Base-by-base conservation (phyloP, 257 asterid species). In the Solanum neorickii region DNA sequence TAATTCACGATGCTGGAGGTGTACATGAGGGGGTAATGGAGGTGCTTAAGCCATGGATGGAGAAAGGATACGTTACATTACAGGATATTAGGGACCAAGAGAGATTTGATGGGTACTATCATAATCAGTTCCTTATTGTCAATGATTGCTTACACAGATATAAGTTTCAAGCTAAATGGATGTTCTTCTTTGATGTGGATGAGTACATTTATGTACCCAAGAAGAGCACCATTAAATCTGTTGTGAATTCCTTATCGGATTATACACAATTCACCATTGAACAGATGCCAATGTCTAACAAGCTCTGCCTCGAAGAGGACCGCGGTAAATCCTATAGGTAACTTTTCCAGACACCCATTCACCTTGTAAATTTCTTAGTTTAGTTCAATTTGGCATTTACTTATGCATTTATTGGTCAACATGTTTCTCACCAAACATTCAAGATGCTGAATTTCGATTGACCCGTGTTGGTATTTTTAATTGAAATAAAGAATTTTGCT, bases 1-100 rank as follows among this genome's bases (percentile, higher is more conserved):
- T 96, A 88, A 86, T 96, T 5, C 95, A 96, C 91, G 98, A 96
- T 82, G 98, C 98, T 1, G 98, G 98, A 0, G 98, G 98, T 27
- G 93, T 94, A 5, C 95, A 93, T 89, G 91, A 92, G 18, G 95
- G 89, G 8, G 91, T 94, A 2, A 88, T 74, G 98, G 91, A 91
- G 52, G 98, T 96, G 23, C 77, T 96, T 60, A 83, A 85, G 89
- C 98, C 98, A n/a, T 96, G 98, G 98, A 93, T 96, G 87, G 94
- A 94, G 35, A 92, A 91, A 49, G 98, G 99, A 7, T 91, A 90
- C 11, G 94, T 96, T 65, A 96, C 94, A 1, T 73, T 94, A 83
- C 99, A 96, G 31, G 99, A 94, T 47, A 92, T 96, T 25, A 86
- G 93, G 86, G 98, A 91, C n/a, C 98, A 96, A 89, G 98, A 93